Evolutionary conservation across 2,329 filamentous ascomycete genomes (phyloP).

Genomic region (Nothophoma quercina): DNA sequence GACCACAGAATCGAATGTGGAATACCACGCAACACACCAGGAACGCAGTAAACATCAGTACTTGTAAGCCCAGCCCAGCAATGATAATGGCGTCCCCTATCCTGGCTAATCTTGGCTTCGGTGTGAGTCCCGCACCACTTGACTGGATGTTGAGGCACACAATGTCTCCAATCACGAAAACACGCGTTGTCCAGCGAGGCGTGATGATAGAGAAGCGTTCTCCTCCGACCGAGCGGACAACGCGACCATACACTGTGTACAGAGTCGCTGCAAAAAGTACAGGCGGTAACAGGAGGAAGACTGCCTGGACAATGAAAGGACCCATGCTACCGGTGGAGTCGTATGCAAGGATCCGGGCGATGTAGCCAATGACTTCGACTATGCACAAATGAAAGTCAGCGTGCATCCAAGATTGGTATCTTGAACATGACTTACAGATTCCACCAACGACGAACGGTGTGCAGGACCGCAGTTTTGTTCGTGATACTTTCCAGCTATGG

Average conservation of each 20-base stretch:
- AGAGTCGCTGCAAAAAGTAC: conserved; percentile 54
- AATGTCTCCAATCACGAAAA: no score
- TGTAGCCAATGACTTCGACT: conserved; percentile 63
- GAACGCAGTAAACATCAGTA: conserved; percentile 66
- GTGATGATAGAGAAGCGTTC: conserved; percentile 51
- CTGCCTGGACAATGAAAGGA: conserved; percentile 50
- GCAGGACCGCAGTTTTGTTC: conserved; percentile 56
- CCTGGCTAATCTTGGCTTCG: conserved; percentile 1
- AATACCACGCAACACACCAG: conserved; percentile 57
- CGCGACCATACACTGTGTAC: conserved; percentile 53
- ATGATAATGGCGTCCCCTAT: conserved; percentile 54
- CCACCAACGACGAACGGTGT: conserved; percentile 57
- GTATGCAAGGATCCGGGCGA: conserved; percentile 53
- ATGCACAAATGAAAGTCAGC: neutral
- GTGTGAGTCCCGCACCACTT: no score
- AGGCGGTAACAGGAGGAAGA: conserved; percentile 52
- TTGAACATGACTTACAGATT: conserved; percentile 46
- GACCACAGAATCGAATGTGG: conserved; percentile 56
- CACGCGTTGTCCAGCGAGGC: conserved; percentile 56
- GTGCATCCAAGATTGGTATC: neutral
- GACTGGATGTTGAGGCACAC: no score
- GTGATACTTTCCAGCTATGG: conserved; percentile 54
- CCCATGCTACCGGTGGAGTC: conserved; percentile 35
- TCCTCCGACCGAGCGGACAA: conserved; percentile 48
- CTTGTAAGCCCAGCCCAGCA: conserved; percentile 63